phyloP scores from a whole-genome alignment of 352 stramenopile genomes.

The Phytopythium mirpurense region DNA sequence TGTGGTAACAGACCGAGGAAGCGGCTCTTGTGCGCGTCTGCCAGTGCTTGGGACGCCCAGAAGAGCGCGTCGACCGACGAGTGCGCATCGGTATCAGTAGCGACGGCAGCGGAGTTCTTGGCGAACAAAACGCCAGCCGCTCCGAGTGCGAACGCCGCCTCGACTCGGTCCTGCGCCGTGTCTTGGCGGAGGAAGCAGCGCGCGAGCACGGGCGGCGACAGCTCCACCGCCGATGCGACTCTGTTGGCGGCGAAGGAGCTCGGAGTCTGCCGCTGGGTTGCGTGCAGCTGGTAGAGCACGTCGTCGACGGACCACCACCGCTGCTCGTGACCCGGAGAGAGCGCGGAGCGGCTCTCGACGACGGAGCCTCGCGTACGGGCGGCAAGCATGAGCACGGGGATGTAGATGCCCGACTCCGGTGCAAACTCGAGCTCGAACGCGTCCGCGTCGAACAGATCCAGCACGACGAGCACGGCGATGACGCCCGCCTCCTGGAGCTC shows the following conservation, averaged over 20 bases:
- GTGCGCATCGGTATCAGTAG: conserved; percentile 16
- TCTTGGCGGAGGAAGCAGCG: conserved; percentile 51
- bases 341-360: conserved; percentile 2
- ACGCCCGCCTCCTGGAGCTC: conserved; percentile 55
- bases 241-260: not conserved
- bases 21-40: conserved; percentile 1
- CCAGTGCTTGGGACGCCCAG: not conserved
- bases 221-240: conserved; percentile 4
- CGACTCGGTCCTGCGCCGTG: conserved; percentile 24
- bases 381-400: conserved; percentile 61
- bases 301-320: conserved; percentile 14
- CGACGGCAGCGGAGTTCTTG: conserved; percentile 14
- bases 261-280: not conserved
- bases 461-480: conserved; percentile 48
- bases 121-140: conserved; percentile 45
- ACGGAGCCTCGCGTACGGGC: not conserved
- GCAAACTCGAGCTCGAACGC: conserved; percentile 49
- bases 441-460: conserved; percentile 54
- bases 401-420: conserved; percentile 51
- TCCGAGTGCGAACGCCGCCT: conserved; percentile 38
- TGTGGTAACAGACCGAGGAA: conserved; percentile 20
- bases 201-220: conserved; percentile 25
- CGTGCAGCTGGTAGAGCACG: conserved; percentile 9
- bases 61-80: conserved; percentile 2
- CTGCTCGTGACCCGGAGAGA: not conserved